phyloP scores from a whole-genome alignment of 176 grass and related monocot species.

The Lolium rigidum region DNA sequence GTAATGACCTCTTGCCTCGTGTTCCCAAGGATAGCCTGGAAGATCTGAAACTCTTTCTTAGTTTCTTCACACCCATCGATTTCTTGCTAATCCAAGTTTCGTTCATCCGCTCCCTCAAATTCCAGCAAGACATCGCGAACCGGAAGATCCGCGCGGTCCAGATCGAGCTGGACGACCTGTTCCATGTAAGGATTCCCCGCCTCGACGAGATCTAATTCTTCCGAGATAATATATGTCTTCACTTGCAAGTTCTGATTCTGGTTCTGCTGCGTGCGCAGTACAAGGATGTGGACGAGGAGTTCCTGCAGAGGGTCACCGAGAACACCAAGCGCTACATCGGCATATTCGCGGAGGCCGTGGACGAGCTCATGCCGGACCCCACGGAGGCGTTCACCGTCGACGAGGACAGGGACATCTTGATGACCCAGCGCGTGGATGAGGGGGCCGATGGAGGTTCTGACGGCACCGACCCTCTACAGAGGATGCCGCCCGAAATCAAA shows the following conservation, averaged over 20 bases:
- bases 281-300: slow-evolving; percentile 86
- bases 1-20: slow-evolving; percentile 40
- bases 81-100: neutral
- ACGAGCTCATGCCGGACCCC: slow-evolving; percentile 95
- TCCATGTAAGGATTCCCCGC: slow-evolving; percentile 54
- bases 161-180: slow-evolving; percentile 91
- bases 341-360: slow-evolving; percentile 76
- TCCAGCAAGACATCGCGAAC: slow-evolving; percentile 93
- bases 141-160: slow-evolving; percentile 74
- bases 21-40: neutral
- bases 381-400: slow-evolving; percentile 87
- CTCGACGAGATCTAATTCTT: neutral
- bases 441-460: slow-evolving; percentile 55
- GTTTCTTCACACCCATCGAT: neutral
- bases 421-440: slow-evolving; percentile 97
- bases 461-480: slow-evolving; percentile 67
- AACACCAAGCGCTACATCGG: slow-evolving; percentile 85
- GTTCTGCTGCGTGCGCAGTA: slow-evolving; percentile 44
- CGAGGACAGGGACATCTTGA: slow-evolving; percentile 90
- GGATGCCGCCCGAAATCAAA: slow-evolving; percentile 94
- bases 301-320: slow-evolving; percentile 80
- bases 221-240: neutral
- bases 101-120: neutral
- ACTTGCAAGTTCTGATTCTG: slow-evolving; percentile 28
- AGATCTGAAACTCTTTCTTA: neutral